Evolutionary conservation across 2,329 filamentous ascomycete genomes (phyloP).

Genomic region (Fusarium metavorans): DNA sequence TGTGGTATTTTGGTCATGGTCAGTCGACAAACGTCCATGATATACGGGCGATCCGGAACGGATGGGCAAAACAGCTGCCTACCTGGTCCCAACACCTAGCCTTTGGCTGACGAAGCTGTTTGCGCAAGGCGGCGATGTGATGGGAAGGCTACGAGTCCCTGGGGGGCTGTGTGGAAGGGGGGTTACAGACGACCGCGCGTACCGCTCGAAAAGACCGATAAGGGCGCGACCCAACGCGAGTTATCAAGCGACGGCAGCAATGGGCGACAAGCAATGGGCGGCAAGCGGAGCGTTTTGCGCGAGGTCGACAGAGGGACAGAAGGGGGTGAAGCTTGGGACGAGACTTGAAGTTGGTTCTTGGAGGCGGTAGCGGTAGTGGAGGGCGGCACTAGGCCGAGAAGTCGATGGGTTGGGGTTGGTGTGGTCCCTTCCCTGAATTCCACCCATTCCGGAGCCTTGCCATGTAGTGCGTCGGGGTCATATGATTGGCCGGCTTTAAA

Average conservation of each 20-base stretch:
- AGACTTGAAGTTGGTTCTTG: slow-evolving; percentile 46
- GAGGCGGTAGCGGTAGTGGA: slow-evolving; percentile 33
- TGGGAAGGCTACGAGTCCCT: slow-evolving; percentile 35
- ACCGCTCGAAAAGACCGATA: slow-evolving; percentile 44
- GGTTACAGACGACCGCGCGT: slow-evolving; percentile 47
- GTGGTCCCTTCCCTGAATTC: slow-evolving; percentile 36
- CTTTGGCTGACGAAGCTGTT: slow-evolving; percentile 36
- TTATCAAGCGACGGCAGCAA: slow-evolving; percentile 19
- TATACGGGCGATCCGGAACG: slow-evolving; percentile 34
- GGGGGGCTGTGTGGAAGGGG: slow-evolving; percentile 38
- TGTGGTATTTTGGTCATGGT: slow-evolving; percentile 30
- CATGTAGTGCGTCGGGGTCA: slow-evolving; percentile 40
- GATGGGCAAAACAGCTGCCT: slow-evolving; percentile 19
- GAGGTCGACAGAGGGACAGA: slow-evolving; percentile 23
- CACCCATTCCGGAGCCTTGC: slow-evolving; percentile 32
- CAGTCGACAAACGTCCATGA: slow-evolving; percentile 39
- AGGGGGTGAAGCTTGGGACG: slow-evolving; percentile 39
- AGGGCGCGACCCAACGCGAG: slow-evolving; percentile 11
- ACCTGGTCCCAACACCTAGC: slow-evolving; percentile 16
- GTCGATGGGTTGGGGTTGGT: slow-evolving; percentile 42
- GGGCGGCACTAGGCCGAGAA: slow-evolving; percentile 38
- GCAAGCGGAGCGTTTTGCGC: slow-evolving; percentile 27
- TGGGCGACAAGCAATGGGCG: slow-evolving; percentile 20
- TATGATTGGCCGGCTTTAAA: slow-evolving; percentile 49
- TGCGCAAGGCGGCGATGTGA: slow-evolving; percentile 29